Base-by-base conservation (phyloP, 202 grass and related monocot genomes). In the Setaria viridis region DNA sequence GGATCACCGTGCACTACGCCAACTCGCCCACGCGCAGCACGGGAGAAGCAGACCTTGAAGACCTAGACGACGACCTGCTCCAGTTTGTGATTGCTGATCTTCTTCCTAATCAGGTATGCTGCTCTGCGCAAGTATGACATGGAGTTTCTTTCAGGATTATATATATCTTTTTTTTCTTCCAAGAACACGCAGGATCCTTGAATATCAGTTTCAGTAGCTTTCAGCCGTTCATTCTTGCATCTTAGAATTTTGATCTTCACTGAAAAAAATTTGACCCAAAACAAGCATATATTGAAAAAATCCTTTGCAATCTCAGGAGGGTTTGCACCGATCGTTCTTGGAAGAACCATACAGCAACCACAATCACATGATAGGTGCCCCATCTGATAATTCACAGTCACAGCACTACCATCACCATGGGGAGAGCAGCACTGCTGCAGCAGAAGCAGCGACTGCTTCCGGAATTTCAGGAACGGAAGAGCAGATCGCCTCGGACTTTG, bases 91-190 rank as follows among this genome's bases (percentile, higher is more conserved):
- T 90, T 32, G 58, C 37, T 34, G 89, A 94, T 70, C 41, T 82
- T 82, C 80, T 94, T 80, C 76, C 91, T 35, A 75, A 81, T 51
- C 94, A 96, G 91, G 94, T 96, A 63, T 67, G 4, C 9, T 82
- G 37, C 20, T 69, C 67, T 11, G 19, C 56, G 6, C 9, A 37
- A 53, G 3, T 30, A 17, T 29, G 62, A 66, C 63, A 51, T 78
- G 37, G 65, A 43, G 4, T 70, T 60, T 10, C 17, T 72, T 72
- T 58, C 45, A 67, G 59, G 14, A 7, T 69, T 7, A 46, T 46
- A 46, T 46, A 46, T 10, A 46, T 46, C 43, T 2, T 34, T 64
- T 65, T 33, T 64, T n/a, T n/a, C 32, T 37, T 16, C 53, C 3
- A 13, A 20, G 47, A 67, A 80, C 25, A 7, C 9, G 15, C 7